Conservation (phyloP, 805 yeast genomes). For the Kurtzmaniella cleridarum region DNA sequence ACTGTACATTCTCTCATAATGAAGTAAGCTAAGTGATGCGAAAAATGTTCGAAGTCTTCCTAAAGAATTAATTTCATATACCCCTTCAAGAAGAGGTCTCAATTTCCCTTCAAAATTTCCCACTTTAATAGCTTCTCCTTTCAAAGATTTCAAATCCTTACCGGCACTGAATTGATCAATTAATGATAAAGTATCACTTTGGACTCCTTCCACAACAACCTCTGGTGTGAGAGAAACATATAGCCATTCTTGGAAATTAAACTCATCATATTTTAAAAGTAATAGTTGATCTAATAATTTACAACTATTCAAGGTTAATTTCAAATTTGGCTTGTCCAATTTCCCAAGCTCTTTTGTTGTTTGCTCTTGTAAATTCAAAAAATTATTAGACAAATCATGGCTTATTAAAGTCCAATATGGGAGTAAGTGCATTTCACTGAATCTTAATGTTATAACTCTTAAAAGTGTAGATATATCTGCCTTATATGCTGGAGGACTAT, state of each 20-base stretch:
- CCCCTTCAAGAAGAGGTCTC: slow-evolving; percentile 43
- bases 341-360: slow-evolving; percentile 19
- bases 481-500: slow-evolving; percentile 29
- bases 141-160: slow-evolving; percentile 24
- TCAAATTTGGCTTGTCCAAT: slow-evolving; percentile 31
- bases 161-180: slow-evolving; percentile 43
- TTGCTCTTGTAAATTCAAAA: slow-evolving; percentile 31
- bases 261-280: slow-evolving; percentile 66
- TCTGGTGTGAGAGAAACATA: slow-evolving; percentile 68
- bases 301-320: slow-evolving; percentile 52
- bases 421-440: slow-evolving; percentile 57
- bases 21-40: slow-evolving; percentile 55
- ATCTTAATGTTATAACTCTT: slow-evolving; percentile 59
- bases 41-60: slow-evolving; percentile 58
- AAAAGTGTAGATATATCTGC: slow-evolving; percentile 51
- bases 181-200: slow-evolving; percentile 26
- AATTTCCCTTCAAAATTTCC: slow-evolving; percentile 25
- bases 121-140: slow-evolving; percentile 34
- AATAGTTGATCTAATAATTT: slow-evolving; percentile 75
- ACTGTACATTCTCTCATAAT: slow-evolving; percentile 62
- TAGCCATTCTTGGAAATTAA: slow-evolving; percentile 78
- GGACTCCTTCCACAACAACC: slow-evolving; percentile 28
- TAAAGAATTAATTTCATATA: slow-evolving; percentile 33
- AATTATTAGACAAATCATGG: slow-evolving; percentile 52
- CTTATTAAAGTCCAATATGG: slow-evolving; percentile 67